Base-by-base conservation (phyloP, 192 early-diverging fungal species). In the Allomyces macrogynus region DNA sequence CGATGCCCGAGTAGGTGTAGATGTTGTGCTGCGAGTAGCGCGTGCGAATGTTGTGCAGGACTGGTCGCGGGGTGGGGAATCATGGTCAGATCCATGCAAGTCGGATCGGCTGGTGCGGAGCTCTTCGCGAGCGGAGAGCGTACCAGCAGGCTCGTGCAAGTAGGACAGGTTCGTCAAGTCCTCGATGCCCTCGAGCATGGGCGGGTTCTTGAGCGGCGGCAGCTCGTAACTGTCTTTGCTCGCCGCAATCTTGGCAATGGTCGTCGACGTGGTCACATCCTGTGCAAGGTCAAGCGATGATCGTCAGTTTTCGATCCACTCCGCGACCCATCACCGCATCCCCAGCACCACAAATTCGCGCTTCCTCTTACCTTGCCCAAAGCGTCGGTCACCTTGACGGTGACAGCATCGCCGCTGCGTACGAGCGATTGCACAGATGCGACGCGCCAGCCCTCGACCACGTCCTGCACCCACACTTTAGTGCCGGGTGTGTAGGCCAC, bases 1-100 rank as follows among this genome's bases (percentile, higher is more conserved):
- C 95, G 62, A 99, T 95, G 62, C 95, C 95, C 25, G 93, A 97
- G 71, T 99, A 99, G 20, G 95, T 99, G 76, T 99, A 99, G 72
- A 99, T 99, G 71, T 88, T 88, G 71, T 92, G 82, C 72, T 93
- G 89, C 8, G 77, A 74, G 71, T 97, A 99, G 60, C 95, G 85
- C 23, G 90, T 82, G 44, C 78, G 79, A 74, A 99, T 86, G 68
- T 90, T 94, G 76, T 95, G 87, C 42, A 99, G 82, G 4, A 99
- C 95, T 78, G 76, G 60, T 49, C 24, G 24, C 27, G 18, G 16
- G 60, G 11, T 61, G 65, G 60, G 25, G 14, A 67, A 69, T 24
- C 60, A 18, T 20, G 60, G 14, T 42, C 1, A 71, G 14, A 24
- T 24, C 40, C 24, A n/a, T n/a, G n/a, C n/a, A n/a, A n/a, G n/a